Base-by-base conservation (phyloP, 2,329 filamentous ascomycete species). In the Paracoccidioides brasiliensis region DNA sequence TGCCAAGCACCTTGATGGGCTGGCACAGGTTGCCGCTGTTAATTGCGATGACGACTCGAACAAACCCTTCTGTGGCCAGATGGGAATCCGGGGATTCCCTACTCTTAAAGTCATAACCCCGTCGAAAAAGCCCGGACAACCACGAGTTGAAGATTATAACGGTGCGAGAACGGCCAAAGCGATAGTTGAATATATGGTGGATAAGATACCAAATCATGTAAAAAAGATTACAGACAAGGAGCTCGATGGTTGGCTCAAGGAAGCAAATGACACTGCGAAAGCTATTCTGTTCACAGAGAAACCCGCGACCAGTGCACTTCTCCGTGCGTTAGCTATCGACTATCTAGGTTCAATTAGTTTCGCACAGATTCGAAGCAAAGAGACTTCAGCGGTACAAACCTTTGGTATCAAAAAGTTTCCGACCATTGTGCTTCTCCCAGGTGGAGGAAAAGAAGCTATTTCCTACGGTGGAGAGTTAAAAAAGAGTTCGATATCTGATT, bases 21-120 rank as follows among this genome's bases (percentile, higher is more conserved):
- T 97, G 12, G 93, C 90, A 64, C 94, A 95, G 66, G 91, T 98
- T 44, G 93, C 89, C 50, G 93, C 94, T 55, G 78, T 98, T 61
- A 87, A 98, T 72, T 98, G 93, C 71, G 91, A 98, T 66, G 90
- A 95, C 37, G 91, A 96, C 54, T 74, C 78, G 61, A 98, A 97
- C 79, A 97, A 97, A 76, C 77, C 78, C 2, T 80, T 96, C 62
- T 98, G 93, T 70, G 83, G 85, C 49, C 74, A 78, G 62, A 87
- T 96, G 81, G 91, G 90, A 55, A 81, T 98, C 5, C 79, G 95
- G 73, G 93, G 93, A 57, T 98, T 96, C 74, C 93, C 93, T 0
- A 97, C 93, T 0, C 78, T 98, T 61, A 98, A 98, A 78, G 91
- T 95, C 50, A 82, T 97, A 54, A 84, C 83, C 28, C 93, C 93